Evolutionary conservation across 306 rosid genomes (phyloP), one percentile per base, ranked within the genome.

Genomic region (Prunus mongolica): DNA sequence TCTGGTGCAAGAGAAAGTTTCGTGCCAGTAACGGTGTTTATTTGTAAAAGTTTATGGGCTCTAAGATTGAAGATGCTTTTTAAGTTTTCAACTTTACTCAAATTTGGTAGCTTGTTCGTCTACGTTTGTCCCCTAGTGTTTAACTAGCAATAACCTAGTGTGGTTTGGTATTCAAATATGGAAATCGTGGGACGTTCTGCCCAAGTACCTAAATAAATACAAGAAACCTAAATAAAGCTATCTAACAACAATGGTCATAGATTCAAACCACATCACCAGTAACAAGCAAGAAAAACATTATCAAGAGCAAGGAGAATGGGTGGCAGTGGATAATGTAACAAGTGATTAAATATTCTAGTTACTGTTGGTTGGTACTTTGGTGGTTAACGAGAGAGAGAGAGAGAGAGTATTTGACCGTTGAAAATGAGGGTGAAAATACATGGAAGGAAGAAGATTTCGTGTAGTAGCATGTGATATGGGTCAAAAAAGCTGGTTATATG

Each of bases 401-500:
- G 41, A 34, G 41, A 34, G 8, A 44, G 65, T 2, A 54, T 16
- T 46, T 67, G 58, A 74, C 75, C 76, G 38, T 58, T 63, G 57
- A 57, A 62, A 64, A 50, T 44, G 57, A 58, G 24, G 12, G 81
- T 20, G 20, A 20, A 5, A 5, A 16, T 18, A 38, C 16, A 16
- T 60, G n/a, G 16, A 27, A 60, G 34, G 68, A 45, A 19, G 46
- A 65, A 61, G 62, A 65, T 6, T 47, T n/a, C 8, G 50, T 49
- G 66, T 57, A 20, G 68, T 34, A 27, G 71, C 81, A 76, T 81
- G 84, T 65, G 79, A 67, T 20, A 8, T 46, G 62, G 84, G 84
- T 81, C 82, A 83, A 83, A 65, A 83, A 81, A 72, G 85, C 68
- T 79, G 83, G 13, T 8, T 50, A 4, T 15, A 15, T 62, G 44